Evolutionary conservation across 768 basidiomycete genomes (phyloP).

Genomic region (Lyophyllum shimeji): DNA sequence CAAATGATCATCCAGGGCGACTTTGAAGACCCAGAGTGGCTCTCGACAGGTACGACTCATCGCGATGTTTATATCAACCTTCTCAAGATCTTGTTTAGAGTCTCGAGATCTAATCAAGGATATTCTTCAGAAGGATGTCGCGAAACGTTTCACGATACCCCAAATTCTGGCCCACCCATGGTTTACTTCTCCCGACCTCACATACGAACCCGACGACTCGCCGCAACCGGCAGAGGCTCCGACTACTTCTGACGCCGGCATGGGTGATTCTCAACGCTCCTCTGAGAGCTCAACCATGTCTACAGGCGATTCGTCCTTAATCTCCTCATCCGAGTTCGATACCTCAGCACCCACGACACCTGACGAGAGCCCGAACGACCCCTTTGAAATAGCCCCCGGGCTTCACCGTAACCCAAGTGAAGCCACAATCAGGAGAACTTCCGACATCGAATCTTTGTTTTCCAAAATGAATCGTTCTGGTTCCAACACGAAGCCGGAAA

Average conservation of each 20-base stretch:
- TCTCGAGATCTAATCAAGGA: slow-evolving; percentile 79
- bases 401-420: slow-evolving; percentile 57
- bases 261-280: slow-evolving; percentile 35
- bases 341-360: slow-evolving; percentile 60
- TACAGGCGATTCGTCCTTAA: slow-evolving; percentile 49
- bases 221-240: slow-evolving; percentile 23
- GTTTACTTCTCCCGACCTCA: slow-evolving; percentile 56
- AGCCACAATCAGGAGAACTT: slow-evolving; percentile 54
- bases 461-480: slow-evolving; percentile 25
- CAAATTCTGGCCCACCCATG: slow-evolving; percentile 86
- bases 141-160: slow-evolving; percentile 74
- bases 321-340: slow-evolving; percentile 32
- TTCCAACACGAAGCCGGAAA: slow-evolving; percentile 33
- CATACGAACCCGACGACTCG: slow-evolving; percentile 33
- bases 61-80: background rate
- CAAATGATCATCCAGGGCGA: slow-evolving; percentile 79
- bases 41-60: slow-evolving; percentile 69
- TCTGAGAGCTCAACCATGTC: slow-evolving; percentile 58
- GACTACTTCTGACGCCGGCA: slow-evolving; percentile 27
- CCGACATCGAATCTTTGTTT: slow-evolving; percentile 36
- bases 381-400: slow-evolving; percentile 34
- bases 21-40: slow-evolving; percentile 92
- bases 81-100: slow-evolving; percentile 44
- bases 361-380: slow-evolving; percentile 46
- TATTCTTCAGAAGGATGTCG: slow-evolving; percentile 76